These are phyloP conservation scores for Rhizoclosmatium globosum DNA, from an alignment of 192 early-diverging fungal genomes.

Conservation along the genomic window DNA sequence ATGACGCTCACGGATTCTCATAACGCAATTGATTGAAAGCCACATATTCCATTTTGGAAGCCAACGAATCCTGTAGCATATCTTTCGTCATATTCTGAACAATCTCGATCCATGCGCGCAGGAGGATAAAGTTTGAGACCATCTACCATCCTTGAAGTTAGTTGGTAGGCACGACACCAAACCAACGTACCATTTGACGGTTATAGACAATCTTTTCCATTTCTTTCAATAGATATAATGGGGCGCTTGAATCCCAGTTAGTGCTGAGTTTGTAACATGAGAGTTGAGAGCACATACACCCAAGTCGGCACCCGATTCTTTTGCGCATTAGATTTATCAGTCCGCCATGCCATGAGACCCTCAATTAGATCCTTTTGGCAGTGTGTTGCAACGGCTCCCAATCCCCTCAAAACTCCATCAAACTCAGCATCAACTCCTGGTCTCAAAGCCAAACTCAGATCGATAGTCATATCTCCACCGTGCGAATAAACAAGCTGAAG, in stretches of 20 bases:
- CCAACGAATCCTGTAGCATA: conserved; percentile 81
- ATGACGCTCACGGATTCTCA: conserved; percentile 79
- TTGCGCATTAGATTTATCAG: conserved; percentile 44
- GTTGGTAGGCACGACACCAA: background rate
- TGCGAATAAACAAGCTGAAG: conserved; percentile 30
- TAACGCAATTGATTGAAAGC: conserved; percentile 90
- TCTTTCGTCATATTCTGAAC: conserved; percentile 76
- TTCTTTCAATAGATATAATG: conserved; percentile 49
- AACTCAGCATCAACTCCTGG: conserved; percentile 72
- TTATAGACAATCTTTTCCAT: conserved; percentile 66
- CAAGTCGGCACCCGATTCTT: background rate
- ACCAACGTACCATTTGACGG: conserved; percentile 62
- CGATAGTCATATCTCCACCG: conserved; percentile 35
- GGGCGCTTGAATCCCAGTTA: conserved; percentile 22
- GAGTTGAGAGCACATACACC: background rate
- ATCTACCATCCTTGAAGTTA: conserved; percentile 31
- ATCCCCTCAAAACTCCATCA: conserved; percentile 79
- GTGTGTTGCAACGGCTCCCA: conserved; percentile 83
- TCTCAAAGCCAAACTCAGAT: conserved; percentile 44
- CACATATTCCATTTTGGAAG: conserved; percentile 89
- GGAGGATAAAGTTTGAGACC: conserved; percentile 77
- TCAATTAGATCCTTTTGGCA: conserved; percentile 84
- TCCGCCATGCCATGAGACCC: conserved; percentile 63
- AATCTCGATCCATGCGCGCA: conserved; percentile 87
- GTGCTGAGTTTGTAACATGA: background rate